Evolutionary conservation across 129 eudicot genomes (phyloP).

Genomic region (Pseudognaphalium luteoalbum): DNA sequence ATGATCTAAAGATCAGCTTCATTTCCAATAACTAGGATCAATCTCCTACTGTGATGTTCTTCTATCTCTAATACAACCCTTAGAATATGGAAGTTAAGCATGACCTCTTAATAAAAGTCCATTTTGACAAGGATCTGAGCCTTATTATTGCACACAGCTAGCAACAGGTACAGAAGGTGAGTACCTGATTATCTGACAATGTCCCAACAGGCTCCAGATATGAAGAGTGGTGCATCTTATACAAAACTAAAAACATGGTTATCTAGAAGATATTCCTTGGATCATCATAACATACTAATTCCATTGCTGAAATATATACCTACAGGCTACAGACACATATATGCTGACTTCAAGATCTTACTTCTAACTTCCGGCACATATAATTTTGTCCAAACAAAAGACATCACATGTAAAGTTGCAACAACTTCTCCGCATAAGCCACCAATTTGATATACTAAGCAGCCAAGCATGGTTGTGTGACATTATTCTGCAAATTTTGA

Average conservation of each 20-base stretch:
- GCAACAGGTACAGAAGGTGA: neutral
- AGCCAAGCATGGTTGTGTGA: slow-evolving; percentile 7
- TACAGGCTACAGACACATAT: too few relatives aligned
- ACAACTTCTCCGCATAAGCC: neutral
- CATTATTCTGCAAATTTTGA: neutral
- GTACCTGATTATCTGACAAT: neutral
- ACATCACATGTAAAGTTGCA: neutral
- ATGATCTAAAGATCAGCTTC: slow-evolving; percentile 2
- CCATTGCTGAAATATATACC: neutral
- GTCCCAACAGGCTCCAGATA: neutral
- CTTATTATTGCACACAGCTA: neutral
- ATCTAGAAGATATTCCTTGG: neutral
- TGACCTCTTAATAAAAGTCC: neutral
- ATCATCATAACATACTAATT: neutral
- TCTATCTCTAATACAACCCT: neutral
- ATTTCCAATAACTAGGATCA: neutral
- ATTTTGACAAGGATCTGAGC: neutral
- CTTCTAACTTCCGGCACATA: too few relatives aligned
- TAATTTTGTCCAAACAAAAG: too few relatives aligned
- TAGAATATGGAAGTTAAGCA: neutral
- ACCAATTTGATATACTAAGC: slow-evolving; percentile 1
- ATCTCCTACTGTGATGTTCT: neutral
- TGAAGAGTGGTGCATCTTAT: neutral
- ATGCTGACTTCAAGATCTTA: too few relatives aligned
- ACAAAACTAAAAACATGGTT: neutral